Evolutionary conservation across 441 rosid genomes (phyloP).

Genomic region (Viola pubescens): DNA sequence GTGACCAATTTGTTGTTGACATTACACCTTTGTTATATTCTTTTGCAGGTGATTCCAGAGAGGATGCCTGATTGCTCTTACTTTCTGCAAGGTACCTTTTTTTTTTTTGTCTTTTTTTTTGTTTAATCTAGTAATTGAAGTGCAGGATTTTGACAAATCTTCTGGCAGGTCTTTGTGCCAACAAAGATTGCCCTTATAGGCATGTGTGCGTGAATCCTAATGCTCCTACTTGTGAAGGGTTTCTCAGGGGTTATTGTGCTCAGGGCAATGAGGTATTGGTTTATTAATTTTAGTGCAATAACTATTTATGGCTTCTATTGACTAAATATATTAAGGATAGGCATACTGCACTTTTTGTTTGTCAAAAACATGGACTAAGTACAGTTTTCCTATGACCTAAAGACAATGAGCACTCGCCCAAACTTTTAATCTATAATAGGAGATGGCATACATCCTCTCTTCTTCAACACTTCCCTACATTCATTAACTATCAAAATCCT

Average conservation of each 20-base stretch:
- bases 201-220: slow-evolving; percentile 92
- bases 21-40: slow-evolving; percentile 17
- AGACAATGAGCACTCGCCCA: too few relatives aligned
- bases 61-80: slow-evolving; percentile 98
- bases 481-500: too few relatives aligned
- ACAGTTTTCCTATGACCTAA: too few relatives aligned
- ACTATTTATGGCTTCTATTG: not conserved
- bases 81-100: slow-evolving; percentile 70
- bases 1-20: slow-evolving; percentile 9
- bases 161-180: slow-evolving; percentile 79
- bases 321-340: not conserved
- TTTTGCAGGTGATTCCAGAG: slow-evolving; percentile 87
- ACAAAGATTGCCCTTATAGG: slow-evolving; percentile 71
- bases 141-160: slow-evolving; percentile 23
- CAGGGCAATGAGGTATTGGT: slow-evolving; percentile 83
- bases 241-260: slow-evolving; percentile 87
- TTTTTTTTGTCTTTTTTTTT: slow-evolving; percentile 10
- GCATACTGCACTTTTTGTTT: too few relatives aligned
- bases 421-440: too few relatives aligned
- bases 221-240: slow-evolving; percentile 73
- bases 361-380: too few relatives aligned
- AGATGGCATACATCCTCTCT: too few relatives aligned
- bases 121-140: slow-evolving; percentile 5
- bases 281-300: not conserved
- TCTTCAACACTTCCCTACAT: too few relatives aligned